Conservation (phyloP, 2,329 filamentous ascomycete species). For the Cordyceps militaris region DNA sequence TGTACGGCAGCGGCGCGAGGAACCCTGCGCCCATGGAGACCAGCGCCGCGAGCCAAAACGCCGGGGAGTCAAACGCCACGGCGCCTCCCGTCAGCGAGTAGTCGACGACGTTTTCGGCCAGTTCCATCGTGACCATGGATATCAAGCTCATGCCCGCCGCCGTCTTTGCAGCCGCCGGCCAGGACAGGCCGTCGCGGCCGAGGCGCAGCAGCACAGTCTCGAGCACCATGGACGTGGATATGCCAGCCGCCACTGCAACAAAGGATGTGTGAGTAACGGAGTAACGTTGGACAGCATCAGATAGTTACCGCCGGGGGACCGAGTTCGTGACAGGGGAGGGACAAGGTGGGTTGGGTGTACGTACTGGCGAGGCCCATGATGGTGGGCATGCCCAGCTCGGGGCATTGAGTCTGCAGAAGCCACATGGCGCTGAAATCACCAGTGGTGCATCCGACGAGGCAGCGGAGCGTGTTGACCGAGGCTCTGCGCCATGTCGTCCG, state of each 20-base stretch:
- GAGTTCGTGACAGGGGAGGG: background rate
- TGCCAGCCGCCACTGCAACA: conserved; percentile 41
- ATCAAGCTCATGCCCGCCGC: conserved; percentile 53
- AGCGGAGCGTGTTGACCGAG: conserved; percentile 46
- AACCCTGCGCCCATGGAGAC: conserved; percentile 38
- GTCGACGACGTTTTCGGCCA: conserved; percentile 47
- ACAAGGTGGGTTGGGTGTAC: conserved; percentile 8
- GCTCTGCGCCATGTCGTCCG: conserved; percentile 40
- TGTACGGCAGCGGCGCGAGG: conserved; percentile 45
- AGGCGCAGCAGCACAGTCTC: conserved; percentile 44
- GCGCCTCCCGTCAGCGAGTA: conserved; percentile 47
- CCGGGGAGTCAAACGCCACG: conserved; percentile 37
- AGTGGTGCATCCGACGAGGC: conserved; percentile 45
- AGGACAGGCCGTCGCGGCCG: conserved; percentile 41
- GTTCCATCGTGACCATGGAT: conserved; percentile 53
- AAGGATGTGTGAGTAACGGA: background rate
- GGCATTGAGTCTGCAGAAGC: conserved; percentile 42
- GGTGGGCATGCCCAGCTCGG: conserved; percentile 37
- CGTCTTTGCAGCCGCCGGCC: conserved; percentile 40
- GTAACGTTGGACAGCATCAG: too few species aligned
- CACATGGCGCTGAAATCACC: conserved; percentile 53
- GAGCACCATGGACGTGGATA: conserved; percentile 43
- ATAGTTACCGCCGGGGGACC: too few species aligned
- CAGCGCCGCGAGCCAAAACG: conserved; percentile 45
- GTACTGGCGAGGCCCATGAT: conserved; percentile 48